Base-by-base conservation (phyloP, 805 yeast species). In the Yamadazyma akitaensis region DNA sequence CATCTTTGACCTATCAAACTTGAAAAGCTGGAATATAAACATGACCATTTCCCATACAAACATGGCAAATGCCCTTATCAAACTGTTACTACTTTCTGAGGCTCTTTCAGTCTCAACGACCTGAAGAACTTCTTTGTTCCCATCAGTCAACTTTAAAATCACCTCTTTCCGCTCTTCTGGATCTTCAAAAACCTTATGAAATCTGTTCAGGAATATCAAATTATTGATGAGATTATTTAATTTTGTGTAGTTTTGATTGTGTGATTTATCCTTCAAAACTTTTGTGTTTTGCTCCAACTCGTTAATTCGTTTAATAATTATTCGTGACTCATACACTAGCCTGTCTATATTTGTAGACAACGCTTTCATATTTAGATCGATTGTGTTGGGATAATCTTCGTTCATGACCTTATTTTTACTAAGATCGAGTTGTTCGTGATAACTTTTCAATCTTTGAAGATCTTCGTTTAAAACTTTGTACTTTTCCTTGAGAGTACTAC, bases 1-100 rank as follows among this genome's bases (percentile, higher is more conserved):
- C 76, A 72, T 72, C 34, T 63, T 67, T 28, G 69, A 57, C 40
- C 74, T 55, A 51, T 72, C 73, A 50, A 72, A 67, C 40, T 64
- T 62, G 53, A 70, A 65, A 11, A 69, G 37, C 34, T 58, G 67
- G 49, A 66, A 63, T n/a, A 69, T 44, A n/a, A 57, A 58, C 31
- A 53, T 48, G 26, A 70, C 47, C 51, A 64, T 53, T 28, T 70
- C 73, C 51, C 65, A 70, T 5, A 66, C n/a, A 46, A 61, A 66
- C 10, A 62, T 55, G n/a, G 62, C 54, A 13, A 67, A 30, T 5
- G 57, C 37, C 43, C 63, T 59, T 16, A 68, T 43, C 4, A 56
- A 16, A 14, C 56, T 47, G 12, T 31, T 40, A 2, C 50, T 34
- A 11, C 9, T 17, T 16, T 43, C 45, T 7, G 39, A 31, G 19